These are phyloP conservation scores for Pyrenochaeta sp. DNA, from an alignment of 2,329 filamentous ascomycete genomes.

Conservation along the genomic window DNA sequence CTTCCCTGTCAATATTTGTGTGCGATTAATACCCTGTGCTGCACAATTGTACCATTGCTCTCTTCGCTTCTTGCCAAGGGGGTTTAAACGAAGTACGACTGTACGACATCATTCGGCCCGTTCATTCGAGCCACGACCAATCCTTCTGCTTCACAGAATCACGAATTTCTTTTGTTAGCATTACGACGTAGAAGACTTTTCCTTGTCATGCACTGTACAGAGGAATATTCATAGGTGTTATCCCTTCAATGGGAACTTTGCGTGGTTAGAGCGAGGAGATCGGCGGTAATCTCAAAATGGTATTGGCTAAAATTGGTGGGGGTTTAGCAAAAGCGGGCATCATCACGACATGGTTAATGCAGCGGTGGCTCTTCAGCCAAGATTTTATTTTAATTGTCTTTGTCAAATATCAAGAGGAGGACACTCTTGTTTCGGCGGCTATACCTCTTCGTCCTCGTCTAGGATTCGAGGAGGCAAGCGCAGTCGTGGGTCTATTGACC, in stretches of 20 bases:
- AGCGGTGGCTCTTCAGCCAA: slow-evolving; percentile 45
- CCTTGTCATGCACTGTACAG: slow-evolving; percentile 19
- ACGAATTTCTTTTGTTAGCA: slow-evolving; percentile 48
- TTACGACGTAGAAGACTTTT: slow-evolving; percentile 27
- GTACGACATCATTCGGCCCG: slow-evolving; percentile 43
- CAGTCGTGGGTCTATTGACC: slow-evolving; percentile 36
- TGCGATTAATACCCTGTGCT: slow-evolving; percentile 36
- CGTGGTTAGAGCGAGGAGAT: slow-evolving; percentile 18
- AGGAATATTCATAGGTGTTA: slow-evolving; percentile 17
- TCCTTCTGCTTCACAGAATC: slow-evolving; percentile 32
- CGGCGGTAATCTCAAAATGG: slow-evolving; percentile 9
- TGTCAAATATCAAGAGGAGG: slow-evolving; percentile 33
- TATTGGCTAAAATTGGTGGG: slow-evolving; percentile 4
- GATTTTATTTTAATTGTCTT: slow-evolving; percentile 24
- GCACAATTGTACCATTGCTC: slow-evolving; percentile 44
- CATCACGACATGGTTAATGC: slow-evolving; percentile 33
- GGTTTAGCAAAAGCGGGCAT: slow-evolving; percentile 29
- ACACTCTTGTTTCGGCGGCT: slow-evolving; percentile 44
- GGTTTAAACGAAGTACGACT: slow-evolving; percentile 51
- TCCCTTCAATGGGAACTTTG: slow-evolving; percentile 33
- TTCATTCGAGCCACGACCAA: slow-evolving; percentile 42
- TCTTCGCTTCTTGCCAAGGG: slow-evolving; percentile 20
- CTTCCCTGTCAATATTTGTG: slow-evolving; percentile 40
- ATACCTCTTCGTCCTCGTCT: slow-evolving; percentile 36
- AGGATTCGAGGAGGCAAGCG: slow-evolving; percentile 37